Evolutionary conservation across 2,329 filamentous ascomycete species (phyloP), one percentile per base, ranked within the genome.

Genomic region (Zymoseptoria passerinii): DNA sequence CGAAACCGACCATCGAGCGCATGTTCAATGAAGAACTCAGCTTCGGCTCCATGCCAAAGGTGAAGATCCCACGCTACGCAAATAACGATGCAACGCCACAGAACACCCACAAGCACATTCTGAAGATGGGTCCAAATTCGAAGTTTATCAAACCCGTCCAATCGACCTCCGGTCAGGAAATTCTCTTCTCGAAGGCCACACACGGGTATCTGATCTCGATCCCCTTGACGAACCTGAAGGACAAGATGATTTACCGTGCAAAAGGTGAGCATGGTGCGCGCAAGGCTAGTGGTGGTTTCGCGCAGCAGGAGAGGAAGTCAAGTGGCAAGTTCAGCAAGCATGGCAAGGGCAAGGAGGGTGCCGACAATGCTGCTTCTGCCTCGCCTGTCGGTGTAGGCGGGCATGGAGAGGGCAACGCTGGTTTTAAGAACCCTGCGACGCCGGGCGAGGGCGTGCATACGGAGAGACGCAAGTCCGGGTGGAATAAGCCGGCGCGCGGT

Each of bases 21-120:
- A 70, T 78, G 20, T 76, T 78, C 52, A 73, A 75, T 50, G 70
- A 72, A 58, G 76, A 78, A 59, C 70, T 75, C 29, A 76, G 77
- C 61, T 78, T 78, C 55, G 77, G 77, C 35, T 79, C 77, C 5
- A 66, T 74, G 56, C 77, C 77, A 20, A 73, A 58, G 52, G 64
- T 73, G 8, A 60, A 59, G 16, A 55, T 73, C 8, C 71, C 71
- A 8, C 61, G 65, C n/a, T n/a, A n/a, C n/a, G n/a, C n/a, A n/a
- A n/a, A n/a, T 40, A 62, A 66, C 57, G 53, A 63, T 29, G 49
- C 56, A 8, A 56, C 62, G 7, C 48, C 62, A 8, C 57, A 54
- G 40, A 28, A 54, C 20, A 28, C 55, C 3, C 51, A 48, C 16
- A 62, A 63, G 58, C 67, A 69, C 50, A 56, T 69, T 60, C 60